These are phyloP conservation scores for Trametes versicolor DNA, from an alignment of 1,284 basidiomycete genomes.

Conservation along the genomic window DNA sequence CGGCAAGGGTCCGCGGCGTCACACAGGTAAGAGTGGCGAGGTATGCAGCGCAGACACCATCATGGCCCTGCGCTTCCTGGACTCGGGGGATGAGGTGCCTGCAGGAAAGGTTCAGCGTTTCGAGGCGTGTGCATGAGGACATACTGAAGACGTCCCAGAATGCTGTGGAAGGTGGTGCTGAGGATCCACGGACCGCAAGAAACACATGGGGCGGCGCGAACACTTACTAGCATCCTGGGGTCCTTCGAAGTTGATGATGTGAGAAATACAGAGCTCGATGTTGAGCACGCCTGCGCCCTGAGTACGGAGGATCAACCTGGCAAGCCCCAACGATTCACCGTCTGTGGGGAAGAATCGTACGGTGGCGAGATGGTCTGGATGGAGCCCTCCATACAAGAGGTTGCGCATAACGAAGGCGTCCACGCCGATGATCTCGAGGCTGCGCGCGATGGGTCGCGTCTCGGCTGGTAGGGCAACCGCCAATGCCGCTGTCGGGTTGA, in stretches of 20 bases:
- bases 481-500: neutral
- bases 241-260: neutral
- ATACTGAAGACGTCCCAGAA: neutral
- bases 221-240: neutral
- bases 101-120: neutral
- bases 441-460: neutral
- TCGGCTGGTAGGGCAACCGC: neutral
- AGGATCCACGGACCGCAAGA: neutral
- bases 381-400: neutral
- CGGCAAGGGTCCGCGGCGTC: neutral
- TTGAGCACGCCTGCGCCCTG: neutral
- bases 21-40: neutral
- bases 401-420: neutral
- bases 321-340: neutral
- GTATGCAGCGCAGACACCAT: neutral
- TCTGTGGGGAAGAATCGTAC: neutral
- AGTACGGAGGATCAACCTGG: neutral
- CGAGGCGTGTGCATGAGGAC: neutral
- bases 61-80: neutral
- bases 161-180: too few relatives aligned
- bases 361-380: neutral
- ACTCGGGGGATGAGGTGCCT: neutral
- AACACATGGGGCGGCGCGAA: neutral
- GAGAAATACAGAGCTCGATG: neutral
- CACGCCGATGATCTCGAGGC: neutral